These are phyloP conservation scores for Leccinum ochraceum DNA, from an alignment of 768 basidiomycete species.

Conservation along the genomic window DNA sequence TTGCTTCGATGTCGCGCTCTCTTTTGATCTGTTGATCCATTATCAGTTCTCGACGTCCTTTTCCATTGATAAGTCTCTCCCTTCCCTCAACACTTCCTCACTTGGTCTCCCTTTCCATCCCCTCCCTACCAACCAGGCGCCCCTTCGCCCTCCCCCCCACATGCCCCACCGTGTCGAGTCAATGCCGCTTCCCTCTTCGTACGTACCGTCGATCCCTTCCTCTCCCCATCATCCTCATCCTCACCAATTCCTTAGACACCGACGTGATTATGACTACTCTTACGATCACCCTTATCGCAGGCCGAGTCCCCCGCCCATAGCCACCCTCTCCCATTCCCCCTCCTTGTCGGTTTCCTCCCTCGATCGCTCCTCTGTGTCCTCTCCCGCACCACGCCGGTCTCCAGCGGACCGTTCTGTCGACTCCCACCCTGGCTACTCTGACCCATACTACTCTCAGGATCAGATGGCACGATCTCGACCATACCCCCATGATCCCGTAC, in stretches of 20 bases:
- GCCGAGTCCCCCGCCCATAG: conserved; percentile 51
- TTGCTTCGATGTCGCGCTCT: conserved; percentile 35
- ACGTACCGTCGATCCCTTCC: conserved; percentile 25
- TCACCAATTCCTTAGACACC: conserved; percentile 33
- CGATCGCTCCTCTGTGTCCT: conserved; percentile 61
- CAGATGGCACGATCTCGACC: conserved; percentile 33
- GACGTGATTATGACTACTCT: conserved; percentile 41
- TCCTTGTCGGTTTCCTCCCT: conserved; percentile 59
- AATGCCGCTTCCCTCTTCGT: conserved; percentile 35
- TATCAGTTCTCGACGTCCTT: conserved; percentile 41
- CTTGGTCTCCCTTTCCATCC: conserved; percentile 18
- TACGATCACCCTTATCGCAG: conserved; percentile 42
- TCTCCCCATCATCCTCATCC: conserved; percentile 34
- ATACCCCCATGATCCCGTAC: conserved; percentile 35
- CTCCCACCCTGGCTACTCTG: conserved; percentile 35
- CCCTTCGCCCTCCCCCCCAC: conserved; percentile 20
- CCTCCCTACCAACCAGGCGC: conserved; percentile 16
- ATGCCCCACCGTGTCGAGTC: conserved; percentile 58
- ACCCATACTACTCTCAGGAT: conserved; percentile 42
- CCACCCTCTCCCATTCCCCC: conserved; percentile 57
- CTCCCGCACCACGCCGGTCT: conserved; percentile 53
- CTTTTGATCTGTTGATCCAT: conserved; percentile 41
- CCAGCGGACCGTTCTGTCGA: conserved; percentile 35
- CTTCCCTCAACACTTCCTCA: conserved; percentile 24
- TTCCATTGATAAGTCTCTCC: conserved; percentile 39